Base-by-base conservation (phyloP, 2,329 filamentous ascomycete species). In the Curvularia hawaiiensis region DNA sequence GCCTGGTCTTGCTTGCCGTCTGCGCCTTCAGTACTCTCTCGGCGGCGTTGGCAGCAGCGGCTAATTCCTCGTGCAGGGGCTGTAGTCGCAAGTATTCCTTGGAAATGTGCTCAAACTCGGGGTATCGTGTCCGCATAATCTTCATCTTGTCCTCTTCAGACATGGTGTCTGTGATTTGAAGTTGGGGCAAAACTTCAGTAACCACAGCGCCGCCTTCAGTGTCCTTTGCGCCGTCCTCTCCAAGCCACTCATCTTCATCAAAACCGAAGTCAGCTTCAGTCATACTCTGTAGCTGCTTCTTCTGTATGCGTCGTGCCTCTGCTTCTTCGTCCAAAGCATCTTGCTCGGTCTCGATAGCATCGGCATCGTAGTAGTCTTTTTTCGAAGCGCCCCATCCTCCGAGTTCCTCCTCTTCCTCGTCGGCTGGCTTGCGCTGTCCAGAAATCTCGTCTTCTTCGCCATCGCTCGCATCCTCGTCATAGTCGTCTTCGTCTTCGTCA, bases 311-410 rank as follows among this genome's bases (percentile, higher is more conserved):
- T 75, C 89, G 88, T 3, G 94, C 95, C 75, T 99, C 96, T 11
- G 84, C 87, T 77, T 99, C 96, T 80, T 99, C 95, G 71, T 95
- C 93, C 31, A 96, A 78, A 0, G 95, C 95, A 77, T 89, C 87
- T 59, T 86, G 84, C 69, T 89, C 87, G 1, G 86, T 88, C 69
- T 89, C 85, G 56, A 89, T 88, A 10, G 80, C 80, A 76, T 99
- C 94, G 65, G 92, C 91, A 79, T 96, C 85, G 78, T 99, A 99
- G 79, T 97, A 96, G 67, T 97, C 94, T 60, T 90, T 90, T 75
- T 87, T 94, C 2, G 91, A 92, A 4, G 89, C 85, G 30, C 94
- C 95, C 93, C 95, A 98, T 73, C 88, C 93, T 41, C 86, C 87
- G 50, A 87, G 76, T 8, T 85, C 83, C 28, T 44, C 41, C 4